Evolutionary conservation across 2,329 filamentous ascomycete species (phyloP).

Genomic region (Cladosporium colombiae): DNA sequence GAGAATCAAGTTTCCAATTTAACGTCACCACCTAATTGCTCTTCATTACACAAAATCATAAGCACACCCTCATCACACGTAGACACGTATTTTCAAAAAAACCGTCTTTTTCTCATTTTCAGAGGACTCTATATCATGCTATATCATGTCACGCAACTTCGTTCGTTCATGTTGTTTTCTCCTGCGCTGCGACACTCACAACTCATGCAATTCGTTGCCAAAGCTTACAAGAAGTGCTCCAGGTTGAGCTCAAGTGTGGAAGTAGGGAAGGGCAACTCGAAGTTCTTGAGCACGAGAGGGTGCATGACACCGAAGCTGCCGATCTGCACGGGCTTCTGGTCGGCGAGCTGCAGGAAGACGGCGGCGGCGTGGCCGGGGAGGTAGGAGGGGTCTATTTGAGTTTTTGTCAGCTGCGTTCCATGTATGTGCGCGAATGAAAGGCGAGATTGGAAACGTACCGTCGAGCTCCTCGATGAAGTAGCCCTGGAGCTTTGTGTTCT

Average conservation of each 20-base stretch:
- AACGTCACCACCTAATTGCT: background rate
- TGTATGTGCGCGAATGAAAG: background rate
- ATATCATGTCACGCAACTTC: slow-evolving; percentile 10
- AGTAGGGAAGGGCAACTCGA: slow-evolving; percentile 88
- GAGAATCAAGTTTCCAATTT: background rate
- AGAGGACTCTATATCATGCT: slow-evolving; percentile 9
- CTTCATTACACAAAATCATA: background rate
- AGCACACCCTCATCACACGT: background rate
- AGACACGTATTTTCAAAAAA: background rate
- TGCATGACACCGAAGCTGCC: slow-evolving; percentile 94
- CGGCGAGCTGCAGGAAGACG: slow-evolving; percentile 73
- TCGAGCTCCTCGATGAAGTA: slow-evolving; percentile 97
- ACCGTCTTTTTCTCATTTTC: background rate
- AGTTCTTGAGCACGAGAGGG: slow-evolving; percentile 88
- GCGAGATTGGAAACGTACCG: slow-evolving; percentile 49
- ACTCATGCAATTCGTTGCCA: slow-evolving; percentile 52
- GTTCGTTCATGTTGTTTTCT: background rate
- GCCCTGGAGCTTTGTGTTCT: slow-evolving; percentile 50
- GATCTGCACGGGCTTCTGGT: slow-evolving; percentile 69
- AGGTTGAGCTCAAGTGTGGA: slow-evolving; percentile 94
- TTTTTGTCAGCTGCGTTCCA: background rate
- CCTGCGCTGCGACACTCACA: slow-evolving; percentile 48
- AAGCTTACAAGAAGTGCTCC: slow-evolving; percentile 91
- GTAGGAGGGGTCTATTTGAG: slow-evolving; percentile 71
- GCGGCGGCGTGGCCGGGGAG: slow-evolving; percentile 86